Conservation (phyloP, 495 filamentous ascomycete species). For the Hyaloscypha hepaticicola region DNA sequence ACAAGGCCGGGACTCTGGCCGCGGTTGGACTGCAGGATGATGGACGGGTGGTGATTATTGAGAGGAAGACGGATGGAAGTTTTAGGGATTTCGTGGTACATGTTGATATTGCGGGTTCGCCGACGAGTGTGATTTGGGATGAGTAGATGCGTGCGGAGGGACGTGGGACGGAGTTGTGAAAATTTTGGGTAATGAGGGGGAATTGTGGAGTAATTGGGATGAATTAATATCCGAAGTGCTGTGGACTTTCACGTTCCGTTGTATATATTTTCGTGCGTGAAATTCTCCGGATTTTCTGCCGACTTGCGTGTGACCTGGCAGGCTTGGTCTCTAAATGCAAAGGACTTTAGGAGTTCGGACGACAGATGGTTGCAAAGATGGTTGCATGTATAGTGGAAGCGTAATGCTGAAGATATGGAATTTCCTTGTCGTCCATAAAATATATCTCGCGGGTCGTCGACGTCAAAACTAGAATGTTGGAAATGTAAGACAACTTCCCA, state of each 20-base stretch:
- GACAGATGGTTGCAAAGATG: background rate
- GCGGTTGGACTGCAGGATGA: constrained; percentile 61
- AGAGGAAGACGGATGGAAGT: constrained; percentile 55
- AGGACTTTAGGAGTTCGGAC: background rate
- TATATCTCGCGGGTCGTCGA: no score
- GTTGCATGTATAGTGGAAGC: no score
- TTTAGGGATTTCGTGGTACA: constrained; percentile 51
- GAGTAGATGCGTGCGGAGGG: constrained; percentile 35
- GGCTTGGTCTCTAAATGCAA: no score
- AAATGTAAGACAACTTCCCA: background rate
- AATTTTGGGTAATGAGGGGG: background rate
- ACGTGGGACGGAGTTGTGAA: background rate
- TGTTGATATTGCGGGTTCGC: constrained; percentile 47
- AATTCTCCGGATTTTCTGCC: no score
- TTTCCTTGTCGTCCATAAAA: no score
- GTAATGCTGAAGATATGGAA: background rate
- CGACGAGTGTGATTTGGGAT: constrained; percentile 62
- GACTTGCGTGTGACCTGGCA: no score
- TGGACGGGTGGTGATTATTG: constrained; percentile 58
- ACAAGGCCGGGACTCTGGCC: constrained; percentile 56
- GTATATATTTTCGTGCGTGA: no score
- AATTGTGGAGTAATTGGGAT: background rate
- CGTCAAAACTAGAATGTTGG: background rate
- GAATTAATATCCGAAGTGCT: no score
- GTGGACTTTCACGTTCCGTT: no score